These are phyloP conservation scores for Plasmodium gonderi DNA, from an alignment of 169 alveolate genomes.

Conservation along the genomic window DNA sequence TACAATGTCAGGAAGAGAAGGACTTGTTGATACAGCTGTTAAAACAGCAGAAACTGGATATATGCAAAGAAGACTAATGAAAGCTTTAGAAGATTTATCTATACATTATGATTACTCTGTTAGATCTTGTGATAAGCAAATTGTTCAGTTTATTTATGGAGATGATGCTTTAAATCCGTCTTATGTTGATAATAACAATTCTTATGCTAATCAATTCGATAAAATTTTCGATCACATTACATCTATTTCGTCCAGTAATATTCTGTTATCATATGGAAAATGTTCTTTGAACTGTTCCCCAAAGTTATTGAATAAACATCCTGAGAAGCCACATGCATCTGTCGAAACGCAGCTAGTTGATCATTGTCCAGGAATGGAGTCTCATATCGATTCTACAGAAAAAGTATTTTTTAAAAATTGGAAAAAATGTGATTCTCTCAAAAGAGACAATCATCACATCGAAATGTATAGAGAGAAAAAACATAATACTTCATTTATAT, in stretches of 20 bases:
- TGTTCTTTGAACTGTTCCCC: neutral
- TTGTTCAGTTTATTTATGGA: slow-evolving; percentile 98
- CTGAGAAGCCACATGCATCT: no score
- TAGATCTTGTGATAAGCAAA: slow-evolving; percentile 95
- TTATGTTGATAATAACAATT: slow-evolving; percentile 63
- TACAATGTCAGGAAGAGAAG: slow-evolving; percentile 99
- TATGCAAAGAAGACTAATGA: slow-evolving; percentile 98
- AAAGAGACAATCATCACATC: no score
- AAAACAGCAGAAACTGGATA: slow-evolving; percentile 99
- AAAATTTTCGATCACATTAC: slow-evolving; percentile 32
- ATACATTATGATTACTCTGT: slow-evolving; percentile 97
- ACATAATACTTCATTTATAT: neutral
- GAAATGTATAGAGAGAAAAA: no score
- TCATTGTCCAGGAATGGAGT: no score
- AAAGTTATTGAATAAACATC: no score
- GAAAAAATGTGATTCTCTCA: no score
- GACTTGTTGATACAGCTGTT: slow-evolving; percentile 99
- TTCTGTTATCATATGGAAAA: neutral
- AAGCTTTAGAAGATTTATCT: slow-evolving; percentile 97
- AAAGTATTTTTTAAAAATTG: no score
- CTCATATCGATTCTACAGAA: no score
- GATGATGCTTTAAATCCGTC: slow-evolving; percentile 97
- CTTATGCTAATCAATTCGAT: slow-evolving; percentile 41
- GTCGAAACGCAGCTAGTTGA: no score
- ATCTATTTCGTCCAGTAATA: slow-evolving; percentile 49